Base-by-base conservation (phyloP, 768 basidiomycete genomes). In the Piloderma croceum region DNA sequence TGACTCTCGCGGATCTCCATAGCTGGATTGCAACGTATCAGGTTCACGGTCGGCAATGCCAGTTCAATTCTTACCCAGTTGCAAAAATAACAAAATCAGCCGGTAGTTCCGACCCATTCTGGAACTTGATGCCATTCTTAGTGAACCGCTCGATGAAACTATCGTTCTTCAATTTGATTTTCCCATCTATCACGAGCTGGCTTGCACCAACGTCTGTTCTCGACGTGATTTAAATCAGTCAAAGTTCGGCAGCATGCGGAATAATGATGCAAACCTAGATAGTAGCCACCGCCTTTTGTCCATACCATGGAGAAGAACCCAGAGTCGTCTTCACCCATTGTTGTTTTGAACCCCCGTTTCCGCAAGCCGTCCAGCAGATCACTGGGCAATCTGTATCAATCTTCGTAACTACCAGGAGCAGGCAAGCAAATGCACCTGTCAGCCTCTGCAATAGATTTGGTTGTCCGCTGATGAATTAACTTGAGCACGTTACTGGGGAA, bases 91-190 rank as follows among this genome's bases (percentile, higher is more conserved):
- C 65, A 4, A 81, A 69, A 47, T 81, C 78, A 7, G 72, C 75
- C 13, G 62, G 38, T 5, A 77, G 53, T 34, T 64, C 60, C 27
- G 58, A 64, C 1, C 75, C 73, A 43, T 78, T 60, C 11, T 71
- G 69, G 41, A 78, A 79, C 31, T 59, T 54, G 19, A 79, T 43
- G 5, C 72, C 70, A n/a, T 41, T 51, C 32, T 61, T 47, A 2
- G 63, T 70, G 53, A 77, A 74, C 17, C 53, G 53, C 40, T 67
- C 55, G 40, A 83, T 72, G 34, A 65, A 60, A 35, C 62, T 61
- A 41, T 78, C 77, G 58, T 72, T 79, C 62, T 83, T 84, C 41
- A 85, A 58, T 56, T 81, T 82, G 65, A 85, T 79, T 52, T 78
- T 75, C 5, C 81, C 79, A 50, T 82, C 77, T 33, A 73, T 70